Evolutionary conservation across 78 protist genomes (phyloP).

Genomic region (Dictyostelium intermedium): DNA sequence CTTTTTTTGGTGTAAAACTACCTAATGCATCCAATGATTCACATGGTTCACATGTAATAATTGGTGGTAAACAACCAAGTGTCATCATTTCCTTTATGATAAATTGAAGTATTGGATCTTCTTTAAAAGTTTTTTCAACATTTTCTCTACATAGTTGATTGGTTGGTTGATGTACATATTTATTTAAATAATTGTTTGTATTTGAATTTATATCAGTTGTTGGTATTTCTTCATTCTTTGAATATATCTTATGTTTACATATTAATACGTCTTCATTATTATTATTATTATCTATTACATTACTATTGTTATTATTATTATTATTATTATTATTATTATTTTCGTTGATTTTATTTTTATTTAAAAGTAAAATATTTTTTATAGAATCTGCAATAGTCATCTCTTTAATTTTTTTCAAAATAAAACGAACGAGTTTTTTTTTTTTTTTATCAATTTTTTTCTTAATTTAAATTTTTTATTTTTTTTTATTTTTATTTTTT

Average conservation of each 20-base stretch:
- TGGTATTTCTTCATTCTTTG: not conserved
- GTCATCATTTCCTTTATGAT: conserved; percentile 61
- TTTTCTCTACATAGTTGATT: conserved; percentile 13
- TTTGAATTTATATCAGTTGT: not conserved
- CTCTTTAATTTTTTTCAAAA: not conserved
- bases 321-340: not conserved
- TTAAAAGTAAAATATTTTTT: not conserved
- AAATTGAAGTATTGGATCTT: conserved; percentile 25
- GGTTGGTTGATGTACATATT: not conserved
- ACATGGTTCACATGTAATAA: conserved; percentile 69
- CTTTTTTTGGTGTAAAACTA: conserved; percentile 17
- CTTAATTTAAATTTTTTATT: no score
- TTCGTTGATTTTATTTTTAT: not conserved
- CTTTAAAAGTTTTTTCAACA: conserved; percentile 17
- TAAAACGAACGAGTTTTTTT: not conserved
- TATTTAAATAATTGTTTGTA: not conserved
- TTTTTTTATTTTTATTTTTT: not conserved
- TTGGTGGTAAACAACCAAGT: conserved; percentile 56
- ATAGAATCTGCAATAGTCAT: conserved; percentile 19
- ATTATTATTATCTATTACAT: not conserved
- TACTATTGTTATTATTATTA: not conserved
- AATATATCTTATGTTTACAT: not conserved
- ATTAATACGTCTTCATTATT: not conserved
- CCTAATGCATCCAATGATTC: conserved; percentile 25
- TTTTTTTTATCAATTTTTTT: no score